Evolutionary conservation across 345 rosid species (phyloP).

Genomic region (Eucalyptus albens): DNA sequence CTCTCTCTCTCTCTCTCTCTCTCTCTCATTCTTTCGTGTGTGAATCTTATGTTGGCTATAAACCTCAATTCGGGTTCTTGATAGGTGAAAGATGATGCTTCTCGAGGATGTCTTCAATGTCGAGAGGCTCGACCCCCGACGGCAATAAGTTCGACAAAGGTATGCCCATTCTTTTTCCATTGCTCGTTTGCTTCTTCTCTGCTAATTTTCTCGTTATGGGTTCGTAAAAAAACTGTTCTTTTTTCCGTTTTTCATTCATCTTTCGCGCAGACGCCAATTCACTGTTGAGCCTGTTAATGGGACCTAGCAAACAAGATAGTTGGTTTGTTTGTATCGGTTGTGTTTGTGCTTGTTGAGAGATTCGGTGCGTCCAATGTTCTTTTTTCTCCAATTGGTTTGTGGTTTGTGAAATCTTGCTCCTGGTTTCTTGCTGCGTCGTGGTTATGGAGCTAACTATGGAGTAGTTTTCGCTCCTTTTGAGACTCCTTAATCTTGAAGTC

Average conservation of each 20-base stretch:
- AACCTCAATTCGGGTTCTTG: neutral
- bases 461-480: too few species aligned
- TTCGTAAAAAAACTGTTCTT: neutral
- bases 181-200: neutral
- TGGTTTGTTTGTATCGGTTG: neutral
- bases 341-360: neutral
- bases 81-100: neutral
- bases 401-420: neutral
- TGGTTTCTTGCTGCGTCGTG: neutral
- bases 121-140: conserved; percentile 49
- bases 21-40: neutral
- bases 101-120: conserved; percentile 70
- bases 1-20: too few species aligned
- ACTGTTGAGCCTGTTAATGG: neutral
- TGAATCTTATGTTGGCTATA: too few species aligned
- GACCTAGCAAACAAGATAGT: neutral
- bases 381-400: too few species aligned
- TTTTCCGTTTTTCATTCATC: neutral
- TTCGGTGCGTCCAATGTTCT: neutral
- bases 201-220: neutral
- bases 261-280: neutral
- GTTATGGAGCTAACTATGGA: too few species aligned
- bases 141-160: conserved; percentile 89
- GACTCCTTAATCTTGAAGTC: too few species aligned
- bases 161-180: neutral